Base-by-base conservation (phyloP, 73 alveolate species). In the Paramecium octaurelia region DNA sequence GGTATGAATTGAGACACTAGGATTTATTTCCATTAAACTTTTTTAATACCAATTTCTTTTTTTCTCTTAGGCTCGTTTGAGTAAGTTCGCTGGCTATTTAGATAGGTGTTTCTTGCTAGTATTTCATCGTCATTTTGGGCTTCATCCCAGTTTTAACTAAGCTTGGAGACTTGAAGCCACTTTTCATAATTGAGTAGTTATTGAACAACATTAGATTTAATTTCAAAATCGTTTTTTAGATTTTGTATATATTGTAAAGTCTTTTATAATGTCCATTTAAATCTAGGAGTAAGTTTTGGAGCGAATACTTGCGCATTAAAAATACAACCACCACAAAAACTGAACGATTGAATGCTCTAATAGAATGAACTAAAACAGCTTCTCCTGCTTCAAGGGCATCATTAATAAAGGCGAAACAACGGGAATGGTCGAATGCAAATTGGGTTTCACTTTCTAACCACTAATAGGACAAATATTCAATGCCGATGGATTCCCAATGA, bases 401-500 rank as follows among this genome's bases (percentile, higher is more conserved):
- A 5, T 95, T 95, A 36, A 95, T 95, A 29, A 95, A 95, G 57
- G 94, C 91, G 48, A 24, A 93, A 35, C 91, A 80, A 2, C 34
- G 24, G 27, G 70, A 40, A 48, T 44, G 4, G 24, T 80, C 75
- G 7, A 80, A 24, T 10, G 27, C 11, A 80, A 80, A 80, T 42
- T 80, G 34, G 8, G 43, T 40, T 48, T 80, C 97, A 48, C 93
- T 89, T 94, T 96, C 99, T 27, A 95, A 92, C 99, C 99, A 98
- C 88, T 90, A 93, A 80, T 95, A 94, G 8, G 98, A 92, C 57
- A 97, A 92, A 88, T 98, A 98, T 92, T 94, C 95, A 58, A 98
- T 96, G 58, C 98, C 99, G 48, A 97, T 71, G 60, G 97, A 92
- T 93, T 97, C 99, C 98, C 98, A 97, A 75, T 96, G 97, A 85